Base-by-base conservation (phyloP, 176 grass and related monocot species). In the Thalia dealbata region DNA sequence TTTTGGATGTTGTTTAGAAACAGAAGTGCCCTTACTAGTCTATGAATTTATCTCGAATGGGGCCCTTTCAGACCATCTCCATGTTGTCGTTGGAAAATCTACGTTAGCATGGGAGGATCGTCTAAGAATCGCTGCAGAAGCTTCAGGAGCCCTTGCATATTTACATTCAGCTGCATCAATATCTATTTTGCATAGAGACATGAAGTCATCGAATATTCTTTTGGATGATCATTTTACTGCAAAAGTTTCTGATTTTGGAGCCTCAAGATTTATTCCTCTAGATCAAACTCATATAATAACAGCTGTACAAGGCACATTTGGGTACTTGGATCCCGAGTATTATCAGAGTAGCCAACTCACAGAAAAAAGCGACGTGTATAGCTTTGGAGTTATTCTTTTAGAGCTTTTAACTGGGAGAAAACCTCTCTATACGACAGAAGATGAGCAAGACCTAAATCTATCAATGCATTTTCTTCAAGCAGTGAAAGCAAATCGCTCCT, bases 231-330 rank as follows among this genome's bases (percentile, higher is more conserved):
- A 27, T 30, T 64, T 64, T 14, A 30, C 12, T 16, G 61, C 12
- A 64, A 64, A 64, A 64, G 27, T 64, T 14, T 64, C 61, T 18
- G 61, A 64, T 32, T 64, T 64, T 64, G 61, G 61, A 32, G 25
- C 61, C 16, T 64, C 61, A 16, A 14, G 61, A 64, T 8, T 64
- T 15, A 64, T 29, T 15, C 61, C 61, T 15, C 61, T 64, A 0
- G 28, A 30, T 16, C 14, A 64, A 64, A 64, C 61, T 64, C 27
- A 64, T 64, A 15, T 64, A 8, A 0, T 32, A 6, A 64, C 61
- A 7, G 14, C 0, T 2, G 25, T 64, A 13, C 61, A 64, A 32
- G 61, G 61, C 6, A 64, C 61, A 28, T 64, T 64, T 32, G 61
- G 61, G 12, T 64, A 64, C 15, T 30, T 64, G 12, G 61, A 64